These are phyloP conservation scores for Excoecaria agallocha DNA, from an alignment of 345 rosid genomes.

Conservation along the genomic window DNA sequence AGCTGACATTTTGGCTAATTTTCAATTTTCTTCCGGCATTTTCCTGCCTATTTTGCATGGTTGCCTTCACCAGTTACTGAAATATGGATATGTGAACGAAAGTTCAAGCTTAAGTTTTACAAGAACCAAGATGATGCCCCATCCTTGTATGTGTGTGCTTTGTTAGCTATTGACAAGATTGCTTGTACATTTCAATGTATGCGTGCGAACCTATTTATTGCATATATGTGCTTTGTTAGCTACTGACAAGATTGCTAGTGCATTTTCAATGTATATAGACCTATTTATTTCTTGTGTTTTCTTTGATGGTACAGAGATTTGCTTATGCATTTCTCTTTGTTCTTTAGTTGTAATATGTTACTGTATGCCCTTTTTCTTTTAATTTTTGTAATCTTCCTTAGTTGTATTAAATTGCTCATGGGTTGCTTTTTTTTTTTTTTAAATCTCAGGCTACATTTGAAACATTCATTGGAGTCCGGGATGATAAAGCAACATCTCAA, in stretches of 20 bases:
- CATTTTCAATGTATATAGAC: not conserved
- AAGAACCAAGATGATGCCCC: not conserved
- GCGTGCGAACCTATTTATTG: not conserved
- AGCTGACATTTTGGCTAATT: not conserved
- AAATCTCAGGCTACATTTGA: slow-evolving; percentile 77
- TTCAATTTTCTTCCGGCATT: not conserved
- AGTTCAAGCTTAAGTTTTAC: not conserved
- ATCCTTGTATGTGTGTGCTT: not conserved
- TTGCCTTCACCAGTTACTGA: not conserved
- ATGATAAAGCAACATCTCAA: slow-evolving; percentile 77
- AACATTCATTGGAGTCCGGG: slow-evolving; percentile 81
- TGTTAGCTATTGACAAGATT: not conserved
- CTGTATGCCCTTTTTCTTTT: not conserved
- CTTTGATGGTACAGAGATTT: not conserved
- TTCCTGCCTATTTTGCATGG: not conserved
- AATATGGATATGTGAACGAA: not conserved
- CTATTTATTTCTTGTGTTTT: not conserved
- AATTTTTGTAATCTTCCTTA: not conserved
- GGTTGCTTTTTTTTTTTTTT: too few relatives aligned
- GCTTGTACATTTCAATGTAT: not conserved
- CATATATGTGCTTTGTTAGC: too few relatives aligned
- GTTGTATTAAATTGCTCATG: not conserved
- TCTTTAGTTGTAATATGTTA: not conserved
- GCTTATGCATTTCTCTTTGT: not conserved
- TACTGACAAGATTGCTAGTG: not conserved